Evolutionary conservation across 108 stramenopile species (phyloP), one percentile per base, ranked within the genome.

Genomic region (Fistulifera solaris): DNA sequence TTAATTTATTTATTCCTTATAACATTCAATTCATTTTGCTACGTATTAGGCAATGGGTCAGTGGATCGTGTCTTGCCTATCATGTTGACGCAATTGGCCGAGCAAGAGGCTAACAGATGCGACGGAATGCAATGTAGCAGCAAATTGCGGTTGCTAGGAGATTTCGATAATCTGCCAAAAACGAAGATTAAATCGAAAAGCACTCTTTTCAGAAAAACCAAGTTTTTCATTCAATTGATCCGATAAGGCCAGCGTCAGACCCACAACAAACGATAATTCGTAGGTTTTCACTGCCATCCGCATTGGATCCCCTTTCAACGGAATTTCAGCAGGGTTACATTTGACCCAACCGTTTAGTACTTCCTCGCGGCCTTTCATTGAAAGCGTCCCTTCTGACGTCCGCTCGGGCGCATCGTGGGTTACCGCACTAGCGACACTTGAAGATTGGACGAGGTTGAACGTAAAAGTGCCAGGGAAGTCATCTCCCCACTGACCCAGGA

Each of bases 131-230:
- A 45, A 55, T 15, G 12, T 22, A 55, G 11, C 38, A 18, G n/a
- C 58, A 14, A 63, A 81, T 16, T 6, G 48, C 48, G 1, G 65
- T 16, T 2, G 54, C 63, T 6, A 80, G 26, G 4, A 83, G 45
- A 54, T 84, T 86, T 16, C 88, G 57, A 39, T 75, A 81, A 54
- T 93, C 91, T 3, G 91, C 91, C 31, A 93, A 56, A 38, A 83
- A 81, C 91, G 83, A 50, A 93, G 61, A 63, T 93, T 89, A 56
- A 93, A 40, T 16, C 86, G 77, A 16, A 57, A 38, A 19, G 28
- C 49, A 45, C 25, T 26, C 17, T 16, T 44, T 16, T 40, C 25
- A 14, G 63, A 10, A 12, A 83, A 46, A 16, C 76, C 83, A 38
- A 87, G 67, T 40, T 58, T 59, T 17, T 53, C 12, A 54, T 85